Conservation (phyloP, 805 yeast species). For the Blastobotrys terrestris region DNA sequence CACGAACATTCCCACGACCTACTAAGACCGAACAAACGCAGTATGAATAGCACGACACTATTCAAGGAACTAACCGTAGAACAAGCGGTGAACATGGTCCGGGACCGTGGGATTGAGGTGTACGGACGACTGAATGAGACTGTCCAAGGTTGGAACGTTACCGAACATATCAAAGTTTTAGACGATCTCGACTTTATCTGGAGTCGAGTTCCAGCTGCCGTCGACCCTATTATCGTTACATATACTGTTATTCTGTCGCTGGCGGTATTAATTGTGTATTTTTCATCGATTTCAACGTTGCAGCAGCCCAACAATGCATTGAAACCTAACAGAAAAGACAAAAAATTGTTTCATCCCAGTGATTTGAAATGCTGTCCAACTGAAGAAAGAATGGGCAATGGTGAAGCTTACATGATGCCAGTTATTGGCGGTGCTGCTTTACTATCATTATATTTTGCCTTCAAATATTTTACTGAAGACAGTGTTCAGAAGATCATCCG, state of each 20-base stretch:
- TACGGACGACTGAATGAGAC: not conserved
- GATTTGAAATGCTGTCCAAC: constrained; percentile 16
- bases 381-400: constrained; percentile 18
- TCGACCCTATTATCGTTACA: constrained; percentile 16
- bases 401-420: constrained; percentile 40
- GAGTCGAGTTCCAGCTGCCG: not conserved
- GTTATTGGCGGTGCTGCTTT: constrained; percentile 38
- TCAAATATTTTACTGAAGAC: constrained; percentile 32
- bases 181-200: not conserved
- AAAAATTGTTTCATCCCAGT: constrained; percentile 19
- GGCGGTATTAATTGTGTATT: constrained; percentile 17
- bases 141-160: not conserved
- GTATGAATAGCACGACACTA: not conserved
- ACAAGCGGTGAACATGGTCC: not conserved
- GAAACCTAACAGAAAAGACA: constrained; percentile 20
- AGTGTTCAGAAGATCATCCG: constrained; percentile 32
- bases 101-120: not conserved
- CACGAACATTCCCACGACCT: too few species aligned
- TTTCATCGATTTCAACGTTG: constrained; percentile 18
- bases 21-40: too few species aligned
- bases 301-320: constrained; percentile 22
- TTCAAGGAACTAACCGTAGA: not conserved
- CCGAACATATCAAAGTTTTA: not conserved
- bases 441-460: constrained; percentile 33
- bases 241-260: constrained; percentile 16